phyloP scores from a whole-genome alignment of 257 asterid genomes.

The Mitragyna speciosa region DNA sequence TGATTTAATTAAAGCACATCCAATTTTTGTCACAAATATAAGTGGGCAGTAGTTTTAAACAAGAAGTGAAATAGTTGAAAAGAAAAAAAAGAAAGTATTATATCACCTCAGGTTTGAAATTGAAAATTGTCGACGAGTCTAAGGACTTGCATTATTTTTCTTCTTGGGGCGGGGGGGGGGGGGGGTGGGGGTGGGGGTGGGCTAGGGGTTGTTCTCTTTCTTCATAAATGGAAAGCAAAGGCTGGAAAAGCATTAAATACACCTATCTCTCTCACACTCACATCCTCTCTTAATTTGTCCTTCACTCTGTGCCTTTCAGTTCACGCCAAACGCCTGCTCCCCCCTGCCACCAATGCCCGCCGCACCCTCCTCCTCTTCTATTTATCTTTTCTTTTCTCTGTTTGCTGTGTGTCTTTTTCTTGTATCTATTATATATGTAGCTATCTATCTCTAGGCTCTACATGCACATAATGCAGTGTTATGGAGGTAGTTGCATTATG shows the following conservation, averaged over 20 bases:
- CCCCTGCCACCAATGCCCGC: constrained; percentile 21
- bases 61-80: too few relatives aligned
- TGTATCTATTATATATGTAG: not conserved
- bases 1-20: too few relatives aligned
- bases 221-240: constrained; percentile 29
- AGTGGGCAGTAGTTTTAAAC: too few relatives aligned
- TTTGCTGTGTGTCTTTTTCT: too few relatives aligned
- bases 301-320: constrained; percentile 60
- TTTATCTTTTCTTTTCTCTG: not conserved
- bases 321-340: constrained; percentile 98
- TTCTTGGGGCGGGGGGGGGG: too few relatives aligned
- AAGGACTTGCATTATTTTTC: not conserved
- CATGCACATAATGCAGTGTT: not conserved
- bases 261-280: constrained; percentile 29
- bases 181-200: too few relatives aligned
- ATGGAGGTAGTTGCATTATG: not conserved
- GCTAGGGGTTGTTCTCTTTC: not conserved
- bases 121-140: too few relatives aligned
- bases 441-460: not conserved
- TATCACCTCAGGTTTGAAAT: too few relatives aligned
- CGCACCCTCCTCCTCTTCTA: not conserved
- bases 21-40: too few relatives aligned
- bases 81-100: too few relatives aligned
- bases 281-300: constrained; percentile 27
- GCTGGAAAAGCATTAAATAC: constrained; percentile 28